These are phyloP conservation scores for Pleurotus pulmonarius DNA, from an alignment of 768 basidiomycete genomes.

Conservation along the genomic window DNA sequence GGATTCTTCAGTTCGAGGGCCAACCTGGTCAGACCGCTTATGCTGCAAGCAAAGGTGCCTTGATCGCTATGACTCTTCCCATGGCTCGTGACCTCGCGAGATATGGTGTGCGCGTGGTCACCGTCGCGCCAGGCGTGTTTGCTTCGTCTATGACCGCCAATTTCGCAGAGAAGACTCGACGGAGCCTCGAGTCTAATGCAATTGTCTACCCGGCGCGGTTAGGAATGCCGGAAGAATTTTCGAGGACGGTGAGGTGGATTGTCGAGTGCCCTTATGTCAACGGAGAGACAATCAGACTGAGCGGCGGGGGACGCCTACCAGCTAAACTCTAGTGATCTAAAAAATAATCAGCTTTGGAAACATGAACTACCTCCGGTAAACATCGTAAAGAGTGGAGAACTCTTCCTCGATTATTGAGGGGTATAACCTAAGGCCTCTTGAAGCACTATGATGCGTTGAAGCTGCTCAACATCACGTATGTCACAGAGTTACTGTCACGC, in stretches of 20 bases:
- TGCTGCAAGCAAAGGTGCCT: conserved; percentile 51
- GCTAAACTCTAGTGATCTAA: conserved; percentile 25
- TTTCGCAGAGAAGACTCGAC: conserved; percentile 31
- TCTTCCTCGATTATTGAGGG: too few species aligned
- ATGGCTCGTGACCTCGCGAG: conserved; percentile 57
- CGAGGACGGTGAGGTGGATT: conserved; percentile 45
- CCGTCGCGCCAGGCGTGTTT: conserved; percentile 56
- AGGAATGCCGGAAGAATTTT: conserved; percentile 46
- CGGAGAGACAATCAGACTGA: conserved; percentile 47
- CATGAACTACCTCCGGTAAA: too few species aligned
- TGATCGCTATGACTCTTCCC: conserved; percentile 55
- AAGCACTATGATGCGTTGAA: too few species aligned
- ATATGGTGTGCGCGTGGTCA: conserved; percentile 50
- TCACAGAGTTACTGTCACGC: background rate
- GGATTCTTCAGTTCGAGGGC: conserved; percentile 41
- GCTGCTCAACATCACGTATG: too few species aligned
- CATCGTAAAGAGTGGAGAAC: too few species aligned
- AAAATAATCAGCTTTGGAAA: too few species aligned
- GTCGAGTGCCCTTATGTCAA: conserved; percentile 52
- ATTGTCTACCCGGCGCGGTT: conserved; percentile 43
- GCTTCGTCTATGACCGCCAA: conserved; percentile 38
- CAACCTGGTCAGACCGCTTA: conserved; percentile 58
- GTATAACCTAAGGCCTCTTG: too few species aligned
- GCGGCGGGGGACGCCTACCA: conserved; percentile 38
- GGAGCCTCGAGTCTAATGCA: conserved; percentile 34